Conservation (phyloP, 331 rosid species). For the Pyrus hybrid region DNA sequence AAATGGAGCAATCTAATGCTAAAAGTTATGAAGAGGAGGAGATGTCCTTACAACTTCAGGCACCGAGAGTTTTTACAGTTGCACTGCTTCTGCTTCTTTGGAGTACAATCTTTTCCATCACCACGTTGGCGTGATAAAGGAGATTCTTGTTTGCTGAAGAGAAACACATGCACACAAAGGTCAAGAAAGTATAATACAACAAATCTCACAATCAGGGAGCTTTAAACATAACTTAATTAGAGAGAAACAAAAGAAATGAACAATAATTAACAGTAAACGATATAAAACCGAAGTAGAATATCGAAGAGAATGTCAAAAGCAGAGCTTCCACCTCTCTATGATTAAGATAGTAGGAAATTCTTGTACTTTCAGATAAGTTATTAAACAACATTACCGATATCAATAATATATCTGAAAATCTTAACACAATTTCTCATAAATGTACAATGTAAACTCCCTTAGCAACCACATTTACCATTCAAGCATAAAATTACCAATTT, state of each 20-base stretch:
- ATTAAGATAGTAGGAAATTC: neutral
- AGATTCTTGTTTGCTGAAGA: constrained; percentile 58
- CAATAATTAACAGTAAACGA: too few relatives aligned
- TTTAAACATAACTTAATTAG: too few relatives aligned
- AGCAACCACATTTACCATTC: neutral
- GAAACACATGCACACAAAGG: constrained; percentile 12
- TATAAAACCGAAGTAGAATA: neutral
- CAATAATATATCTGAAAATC: neutral
- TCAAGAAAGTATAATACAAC: constrained; percentile 1
- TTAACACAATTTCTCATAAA: neutral
- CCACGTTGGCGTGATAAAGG: constrained; percentile 33
- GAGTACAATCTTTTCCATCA: constrained; percentile 50
- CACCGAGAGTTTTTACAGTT: constrained; percentile 75
- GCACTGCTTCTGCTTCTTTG: constrained; percentile 69
- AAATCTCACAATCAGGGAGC: neutral
- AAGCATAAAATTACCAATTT: neutral
- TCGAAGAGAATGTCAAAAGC: neutral
- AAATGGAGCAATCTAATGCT: neutral
- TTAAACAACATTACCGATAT: neutral
- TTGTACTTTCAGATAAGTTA: neutral
- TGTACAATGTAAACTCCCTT: neutral
- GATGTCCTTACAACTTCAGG: constrained; percentile 63
- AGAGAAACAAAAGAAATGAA: too few relatives aligned
- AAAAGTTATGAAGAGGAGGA: neutral
- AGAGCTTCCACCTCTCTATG: neutral